phyloP scores from a whole-genome alignment of 2,329 filamentous ascomycete species.

The Exophiala bonariae region DNA sequence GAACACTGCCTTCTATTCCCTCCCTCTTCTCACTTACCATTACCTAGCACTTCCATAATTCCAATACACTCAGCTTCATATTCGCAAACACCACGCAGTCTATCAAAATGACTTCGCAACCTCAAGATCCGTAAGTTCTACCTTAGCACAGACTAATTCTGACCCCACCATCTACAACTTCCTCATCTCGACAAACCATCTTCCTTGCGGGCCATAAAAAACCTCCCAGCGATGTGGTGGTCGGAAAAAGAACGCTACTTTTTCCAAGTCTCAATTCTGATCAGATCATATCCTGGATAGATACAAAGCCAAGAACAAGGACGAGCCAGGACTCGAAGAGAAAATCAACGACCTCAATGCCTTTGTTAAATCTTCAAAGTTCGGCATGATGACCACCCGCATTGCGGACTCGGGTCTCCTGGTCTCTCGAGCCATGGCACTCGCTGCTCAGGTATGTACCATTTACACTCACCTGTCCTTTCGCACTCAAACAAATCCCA shows the following conservation, averaged over 20 bases:
- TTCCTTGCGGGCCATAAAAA: too few species aligned
- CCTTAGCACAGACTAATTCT: too few species aligned
- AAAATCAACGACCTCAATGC: constrained; percentile 73
- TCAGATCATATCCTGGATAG: constrained; percentile 65
- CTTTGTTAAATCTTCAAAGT: constrained; percentile 75
- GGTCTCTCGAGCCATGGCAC: constrained; percentile 81
- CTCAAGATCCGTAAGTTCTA: not conserved
- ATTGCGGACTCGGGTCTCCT: constrained; percentile 65
- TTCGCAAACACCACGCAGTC: not conserved
- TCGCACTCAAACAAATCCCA: constrained; percentile 65
- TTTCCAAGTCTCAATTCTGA: too few species aligned
- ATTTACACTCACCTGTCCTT: constrained; percentile 60
- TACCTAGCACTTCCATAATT: not conserved
- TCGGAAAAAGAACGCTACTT: too few species aligned
- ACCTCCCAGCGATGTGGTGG: too few species aligned
- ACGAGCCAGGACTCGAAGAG: constrained; percentile 69
- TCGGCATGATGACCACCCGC: constrained; percentile 84
- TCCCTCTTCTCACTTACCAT: not conserved
- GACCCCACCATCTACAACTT: too few species aligned
- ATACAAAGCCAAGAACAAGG: constrained; percentile 74
- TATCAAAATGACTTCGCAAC: not conserved
- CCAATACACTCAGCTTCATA: not conserved
- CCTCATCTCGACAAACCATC: too few species aligned
- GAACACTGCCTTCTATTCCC: not conserved
- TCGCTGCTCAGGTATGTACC: constrained; percentile 68